Base-by-base conservation (phyloP, 2,329 filamentous ascomycete genomes). In the Monosporascus ibericus region DNA sequence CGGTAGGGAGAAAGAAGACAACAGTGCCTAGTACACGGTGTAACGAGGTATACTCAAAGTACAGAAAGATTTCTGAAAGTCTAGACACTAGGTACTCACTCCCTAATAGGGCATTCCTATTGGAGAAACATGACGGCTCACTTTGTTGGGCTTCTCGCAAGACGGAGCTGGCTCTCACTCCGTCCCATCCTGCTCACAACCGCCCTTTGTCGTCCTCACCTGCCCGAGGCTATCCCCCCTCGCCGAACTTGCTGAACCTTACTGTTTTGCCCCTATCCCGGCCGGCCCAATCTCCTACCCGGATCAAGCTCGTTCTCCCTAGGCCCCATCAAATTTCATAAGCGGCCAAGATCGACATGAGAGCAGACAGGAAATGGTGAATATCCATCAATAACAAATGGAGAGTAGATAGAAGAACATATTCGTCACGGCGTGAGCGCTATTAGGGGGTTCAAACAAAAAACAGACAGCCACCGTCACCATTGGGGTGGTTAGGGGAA, bases 401-500 rank as follows among this genome's bases (percentile, higher is more conserved):
- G 42, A 30, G 25, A 27, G 25, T 17, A 27, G 3, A 17, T n/a
- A n/a, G 22, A 46, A 17, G n/a, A 46, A n/a, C 17, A 25, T 46
- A n/a, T 15, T 46, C 42, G 20, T 46, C 24, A 46, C 42, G 24
- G 24, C 42, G n/a, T 46, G 24, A 25, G 22, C 8, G 24, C 24
- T 17, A 27, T n/a, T 27, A 2, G 24, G 24, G 24, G 5, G 40
- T 44, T 22, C 22, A 46, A 46, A 46, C 11, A 22, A 46, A 27
- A 46, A 46, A 46, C 42, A 30, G 42, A 46, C 42, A 46, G 42
- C 42, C 42, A 46, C 42, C 42, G n/a, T 46, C 42, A 46, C 42
- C 42, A 14, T 18, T 30, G 42, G 42, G 42, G 42, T 46, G 42
- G 42, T 46, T 27, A 46, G 42, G 20, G 24, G 42, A 46, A 25